Evolutionary conservation across 306 rosid genomes (phyloP).

Genomic region (Gastrolobium villosum): DNA sequence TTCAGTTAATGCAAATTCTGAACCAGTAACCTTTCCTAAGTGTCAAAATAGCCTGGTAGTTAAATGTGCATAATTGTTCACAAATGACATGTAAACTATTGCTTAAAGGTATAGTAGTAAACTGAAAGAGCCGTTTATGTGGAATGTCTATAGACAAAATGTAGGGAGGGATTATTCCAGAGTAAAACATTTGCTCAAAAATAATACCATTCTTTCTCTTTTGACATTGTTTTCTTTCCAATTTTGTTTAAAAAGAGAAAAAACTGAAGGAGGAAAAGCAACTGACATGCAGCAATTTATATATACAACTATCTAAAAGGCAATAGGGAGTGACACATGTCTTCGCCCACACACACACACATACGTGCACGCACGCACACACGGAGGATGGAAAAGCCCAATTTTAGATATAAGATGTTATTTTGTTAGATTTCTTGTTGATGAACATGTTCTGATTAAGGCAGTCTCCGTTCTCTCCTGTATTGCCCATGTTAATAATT

Average conservation of each 20-base stretch:
- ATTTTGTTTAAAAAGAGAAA: not conserved
- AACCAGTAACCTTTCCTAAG: not conserved
- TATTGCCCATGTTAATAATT: conserved; percentile 7
- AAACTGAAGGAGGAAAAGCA: not conserved
- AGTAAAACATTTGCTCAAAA: not conserved
- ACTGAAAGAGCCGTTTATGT: not conserved
- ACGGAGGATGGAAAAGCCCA: not conserved
- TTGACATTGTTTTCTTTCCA: not conserved
- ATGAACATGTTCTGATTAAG: not conserved
- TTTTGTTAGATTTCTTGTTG: not conserved
- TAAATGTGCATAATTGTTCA: not conserved
- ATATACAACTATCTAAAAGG: not conserved
- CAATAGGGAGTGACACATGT: not conserved
- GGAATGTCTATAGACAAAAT: not conserved
- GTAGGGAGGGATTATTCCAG: conserved; percentile 8
- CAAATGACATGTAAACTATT: not conserved
- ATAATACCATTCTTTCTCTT: not conserved
- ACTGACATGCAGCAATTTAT: not conserved
- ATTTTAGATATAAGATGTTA: not conserved
- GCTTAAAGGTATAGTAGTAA: not conserved
- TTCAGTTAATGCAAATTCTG: conserved; percentile 26
- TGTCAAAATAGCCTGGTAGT: not conserved
- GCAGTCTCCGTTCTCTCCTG: conserved; percentile 4
- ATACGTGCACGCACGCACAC: not conserved
- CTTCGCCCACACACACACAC: too few relatives aligned